phyloP scores from a whole-genome alignment of 2,329 filamentous ascomycete genomes.

The Fusarium penzigii region DNA sequence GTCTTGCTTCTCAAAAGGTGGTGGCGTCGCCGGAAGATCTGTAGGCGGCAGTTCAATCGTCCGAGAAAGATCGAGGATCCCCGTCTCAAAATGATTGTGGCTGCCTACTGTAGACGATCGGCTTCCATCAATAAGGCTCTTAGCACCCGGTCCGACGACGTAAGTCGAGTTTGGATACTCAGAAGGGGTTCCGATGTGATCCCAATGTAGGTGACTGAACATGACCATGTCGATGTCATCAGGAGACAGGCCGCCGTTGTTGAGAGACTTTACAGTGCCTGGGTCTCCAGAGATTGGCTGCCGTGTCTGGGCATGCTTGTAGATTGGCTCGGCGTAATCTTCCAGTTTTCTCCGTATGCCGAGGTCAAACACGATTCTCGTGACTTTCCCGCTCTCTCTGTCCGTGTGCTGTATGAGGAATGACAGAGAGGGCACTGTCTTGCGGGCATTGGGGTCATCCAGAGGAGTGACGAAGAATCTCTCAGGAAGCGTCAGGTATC shows the following conservation, averaged over 20 bases:
- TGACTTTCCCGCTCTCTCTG: neutral
- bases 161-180: conserved; percentile 44
- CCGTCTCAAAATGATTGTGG: conserved; percentile 8
- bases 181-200: conserved; percentile 56
- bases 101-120: neutral
- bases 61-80: conserved; percentile 1
- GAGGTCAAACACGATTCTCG: conserved; percentile 7
- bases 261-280: neutral
- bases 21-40: neutral
- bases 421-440: conserved; percentile 8
- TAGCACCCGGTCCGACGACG: conserved; percentile 6
- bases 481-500: conserved; percentile 10
- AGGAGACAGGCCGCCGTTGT: neutral
- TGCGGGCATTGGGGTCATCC: neutral
- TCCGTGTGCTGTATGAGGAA: conserved; percentile 10
- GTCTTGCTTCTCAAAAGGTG: conserved; percentile 17
- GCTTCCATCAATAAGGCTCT: neutral
- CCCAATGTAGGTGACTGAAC: conserved; percentile 57
- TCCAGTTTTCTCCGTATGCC: neutral
- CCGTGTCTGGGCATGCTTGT: neutral
- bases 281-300: neutral
- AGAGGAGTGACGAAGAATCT: conserved; percentile 5
- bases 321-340: neutral
- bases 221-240: conserved; percentile 37
- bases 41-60: conserved; percentile 8